Base-by-base conservation (phyloP, 2,329 filamentous ascomycete genomes). In the Xylariaceae sp. region DNA sequence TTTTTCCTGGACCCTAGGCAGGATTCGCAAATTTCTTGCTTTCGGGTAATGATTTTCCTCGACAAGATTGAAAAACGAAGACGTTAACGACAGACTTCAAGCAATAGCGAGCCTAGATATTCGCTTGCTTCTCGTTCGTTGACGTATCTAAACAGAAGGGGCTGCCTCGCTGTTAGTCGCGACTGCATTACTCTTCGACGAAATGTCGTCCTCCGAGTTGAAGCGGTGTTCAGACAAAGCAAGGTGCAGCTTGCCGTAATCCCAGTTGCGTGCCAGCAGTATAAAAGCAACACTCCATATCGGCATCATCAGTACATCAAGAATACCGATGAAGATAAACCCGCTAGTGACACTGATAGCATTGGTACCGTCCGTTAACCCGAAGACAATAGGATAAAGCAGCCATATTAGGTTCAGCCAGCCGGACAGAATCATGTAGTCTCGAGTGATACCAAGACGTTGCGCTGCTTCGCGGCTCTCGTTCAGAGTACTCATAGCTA, bases 361-460 rank as follows among this genome's bases (percentile, higher is more conserved):
- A 61, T 80, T 78, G 18, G 76, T 76, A 21, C 78, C 80, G 57
- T 82, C 80, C 10, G 67, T 70, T 13, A 81, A 61, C 6, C 74
- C 79, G 62, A 72, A 82, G 20, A 76, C 78, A 44, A 82, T 72
- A 3, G 78, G 76, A 64, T 81, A 82, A 20, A 78, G 65, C 29
- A 80, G 64, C 78, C 78, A 80, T 27, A 79, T 63, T 5, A 78
- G 64, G 64, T 79, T 80, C 51, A 71, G 57, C 72, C 75, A 80
- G 55, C 69, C 73, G 1, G 76, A 63, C 1, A 81, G 71, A 2
- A 72, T 33, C 27, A 64, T 59, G 64, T 81, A 77, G 67, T 81
- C 72, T 27, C 73, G 66, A 37, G 58, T 59, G 53, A 76, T 63
- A 13, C 72, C 74, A 42, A 79, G 64, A 33, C 73, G 72, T 15